Base-by-base conservation (phyloP, 140 eudicot genomes). In the Oenanthe javanica region DNA sequence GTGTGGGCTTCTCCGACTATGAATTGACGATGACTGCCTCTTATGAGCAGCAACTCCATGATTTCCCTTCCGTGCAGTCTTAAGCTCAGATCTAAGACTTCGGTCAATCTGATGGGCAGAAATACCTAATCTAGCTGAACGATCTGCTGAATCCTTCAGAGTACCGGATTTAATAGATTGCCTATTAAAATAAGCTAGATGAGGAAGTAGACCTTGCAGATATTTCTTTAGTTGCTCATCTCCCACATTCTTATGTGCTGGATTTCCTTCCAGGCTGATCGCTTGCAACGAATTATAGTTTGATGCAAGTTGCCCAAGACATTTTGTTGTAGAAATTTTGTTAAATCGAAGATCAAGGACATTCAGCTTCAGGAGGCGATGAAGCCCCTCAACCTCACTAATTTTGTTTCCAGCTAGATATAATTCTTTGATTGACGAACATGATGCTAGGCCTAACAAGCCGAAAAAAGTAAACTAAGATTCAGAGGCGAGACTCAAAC, bases 311-410 rank as follows among this genome's bases (percentile, higher is more conserved):
- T 95, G 99, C 72, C 99, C 97, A 1, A 92, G 89, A 82, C 86
- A 84, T 81, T 95, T 95, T 70, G 97, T 82, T 6, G 99, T 90
- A 3, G 99, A 91, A 72, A 95, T 89, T 88, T 95, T 95, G 90
- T 92, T 95, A 94, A 89, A 95, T 70, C 99, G 95, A 21, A 95
- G 85, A 83, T 95, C 99, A 57, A 95, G 85, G 25, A 95, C 97
- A 25, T 84, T 84, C 83, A 95, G 80, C 81, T 95, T 95, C 23
- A 95, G 85, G 69, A 95, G 97, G 55, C 97, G 97, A 80, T 95
- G 99, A 57, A 95, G 96, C 48, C 99, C 99, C 76, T 95, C 99
- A 63, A 92, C 97, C 81, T 95, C 97, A 21, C 97, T 95, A 83
- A 95, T 92, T 79, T 95, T 95, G 87, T 95, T 95, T 57, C 99